Evolutionary conservation across 768 basidiomycete genomes (phyloP).

Genomic region (Rhodosporidiobolus sp.): DNA sequence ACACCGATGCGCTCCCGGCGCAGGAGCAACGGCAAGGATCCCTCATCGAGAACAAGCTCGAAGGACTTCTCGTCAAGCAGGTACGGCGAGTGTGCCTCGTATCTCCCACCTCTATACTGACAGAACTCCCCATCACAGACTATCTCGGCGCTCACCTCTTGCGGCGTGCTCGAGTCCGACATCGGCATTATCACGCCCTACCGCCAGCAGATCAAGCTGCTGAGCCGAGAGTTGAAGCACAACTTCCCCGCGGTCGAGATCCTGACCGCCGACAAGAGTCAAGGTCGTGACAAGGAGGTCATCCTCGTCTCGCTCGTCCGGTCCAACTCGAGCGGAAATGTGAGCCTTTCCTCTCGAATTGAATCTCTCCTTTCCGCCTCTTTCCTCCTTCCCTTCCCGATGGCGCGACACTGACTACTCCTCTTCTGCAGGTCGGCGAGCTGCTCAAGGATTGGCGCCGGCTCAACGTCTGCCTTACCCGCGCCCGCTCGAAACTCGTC

Average conservation of each 20-base stretch:
- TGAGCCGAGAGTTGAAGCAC: conserved; percentile 62
- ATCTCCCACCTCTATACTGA: neutral
- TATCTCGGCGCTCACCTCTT: conserved; percentile 61
- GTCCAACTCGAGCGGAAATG: conserved; percentile 72
- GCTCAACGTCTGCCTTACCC: conserved; percentile 94
- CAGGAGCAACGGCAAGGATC: conserved; percentile 78
- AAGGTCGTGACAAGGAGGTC: conserved; percentile 74
- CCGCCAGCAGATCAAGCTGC: conserved; percentile 88
- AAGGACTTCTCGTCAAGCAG: conserved; percentile 58
- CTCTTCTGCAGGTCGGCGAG: conserved; percentile 68
- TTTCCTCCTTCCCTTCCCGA: neutral
- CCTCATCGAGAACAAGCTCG: conserved; percentile 81
- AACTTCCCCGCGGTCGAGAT: conserved; percentile 55
- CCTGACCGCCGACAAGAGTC: conserved; percentile 42
- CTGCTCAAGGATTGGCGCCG: conserved; percentile 92
- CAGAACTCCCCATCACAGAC: conserved; percentile 54
- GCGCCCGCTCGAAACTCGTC: conserved; percentile 83
- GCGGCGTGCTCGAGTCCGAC: conserved; percentile 66
- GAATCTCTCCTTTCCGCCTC: neutral
- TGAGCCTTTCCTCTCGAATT: conserved; percentile 51
- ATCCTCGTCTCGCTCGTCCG: conserved; percentile 89
- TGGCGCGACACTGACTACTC: neutral
- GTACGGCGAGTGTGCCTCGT: conserved; percentile 38
- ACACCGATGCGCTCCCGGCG: conserved; percentile 79
- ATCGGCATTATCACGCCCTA: conserved; percentile 89